Evolutionary conservation across 768 basidiomycete genomes (phyloP), one percentile per base, ranked within the genome.

Genomic region (Naganishia antarctica): DNA sequence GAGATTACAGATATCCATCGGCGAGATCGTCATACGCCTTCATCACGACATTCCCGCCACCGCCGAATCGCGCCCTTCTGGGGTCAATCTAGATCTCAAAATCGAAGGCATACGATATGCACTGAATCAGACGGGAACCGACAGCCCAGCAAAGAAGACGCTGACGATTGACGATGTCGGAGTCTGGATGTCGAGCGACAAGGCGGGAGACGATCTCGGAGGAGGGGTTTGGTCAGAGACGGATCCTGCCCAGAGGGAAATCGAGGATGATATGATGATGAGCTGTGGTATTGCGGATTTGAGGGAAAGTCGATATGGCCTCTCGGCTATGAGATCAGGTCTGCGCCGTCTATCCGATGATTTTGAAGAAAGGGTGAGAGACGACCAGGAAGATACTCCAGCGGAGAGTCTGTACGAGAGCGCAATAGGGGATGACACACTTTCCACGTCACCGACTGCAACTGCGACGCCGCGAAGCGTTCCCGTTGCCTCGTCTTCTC

Each of bases 371-470:
- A 31, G 34, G 23, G 26, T 29, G 26, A 12, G 25, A 18, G 57
- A 59, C 15, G 34, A 59, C 23, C 29, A 51, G 13, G 50, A 57
- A 11, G 53, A 18, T 15, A 37, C 21, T 41, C 34, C 60, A 1
- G 47, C 28, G 16, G 45, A 32, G 60, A 61, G 60, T 16, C 34
- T 61, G 25, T 61, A 61, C 18, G 60, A 61, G 40, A 61, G 60
- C 32, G 60, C 60, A 6, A 47, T 48, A 18, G 60, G 65, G n/a
- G 70, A 70, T n/a, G 69, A 71, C 5, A 65, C 46, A 21, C 61
- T 6, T 29, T 57, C 62, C 72, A 74, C 41, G 60, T 87, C 40
- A 87, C 89, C 66, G 86, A 88, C 50, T n/a, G 2, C 18, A 51
- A 31, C 31, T 4, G 15, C 7, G 13, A 2, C 50, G 23, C 31